Percentiles rank a stretch among this genome's conserved stretches.
These are phyloP conservation scores for Plenodomus biglobosus DNA, from an alignment of 2,329 filamentous ascomycete genomes.

Conservation along the genomic window DNA sequence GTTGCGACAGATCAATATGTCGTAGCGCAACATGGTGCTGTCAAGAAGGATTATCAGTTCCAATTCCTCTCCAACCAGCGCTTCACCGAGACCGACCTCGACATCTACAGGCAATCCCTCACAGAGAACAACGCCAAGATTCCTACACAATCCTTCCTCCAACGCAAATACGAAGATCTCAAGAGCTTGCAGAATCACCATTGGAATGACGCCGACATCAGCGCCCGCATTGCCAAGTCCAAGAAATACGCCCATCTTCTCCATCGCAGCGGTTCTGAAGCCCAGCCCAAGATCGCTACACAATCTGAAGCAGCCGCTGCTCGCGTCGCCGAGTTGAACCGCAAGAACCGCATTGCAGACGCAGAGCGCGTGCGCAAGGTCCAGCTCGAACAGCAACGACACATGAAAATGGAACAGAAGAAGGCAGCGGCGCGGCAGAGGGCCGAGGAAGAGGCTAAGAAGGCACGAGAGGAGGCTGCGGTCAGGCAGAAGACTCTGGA, in stretches of 20 bases:
- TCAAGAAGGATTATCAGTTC: constrained; percentile 84
- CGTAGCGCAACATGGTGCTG: constrained; percentile 77
- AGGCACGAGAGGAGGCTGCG: constrained; percentile 41
- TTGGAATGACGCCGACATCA: constrained; percentile 82
- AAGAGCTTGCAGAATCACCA: constrained; percentile 74
- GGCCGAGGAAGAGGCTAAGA: constrained; percentile 56
- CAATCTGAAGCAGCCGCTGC: constrained; percentile 70
- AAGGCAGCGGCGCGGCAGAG: constrained; percentile 47
- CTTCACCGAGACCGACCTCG: constrained; percentile 84
- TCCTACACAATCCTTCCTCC: constrained; percentile 70
- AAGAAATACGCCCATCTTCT: constrained; percentile 52
- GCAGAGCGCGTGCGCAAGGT: constrained; percentile 89
- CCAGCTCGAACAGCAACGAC: constrained; percentile 70
- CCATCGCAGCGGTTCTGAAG: constrained; percentile 67
- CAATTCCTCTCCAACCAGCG: constrained; percentile 82
- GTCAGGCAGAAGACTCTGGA: constrained; percentile 34
- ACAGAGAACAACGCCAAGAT: constrained; percentile 67
- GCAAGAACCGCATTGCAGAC: constrained; percentile 80
- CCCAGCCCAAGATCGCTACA: constrained; percentile 58
- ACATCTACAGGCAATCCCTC: constrained; percentile 76
- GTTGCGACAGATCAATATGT: constrained; percentile 88
- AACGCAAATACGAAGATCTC: constrained; percentile 77
- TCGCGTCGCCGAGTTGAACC: constrained; percentile 79
- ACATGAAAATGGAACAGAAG: constrained; percentile 41
- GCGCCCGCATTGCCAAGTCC: constrained; percentile 72